Percentiles rank a stretch among this genome's conserved stretches.
phyloP scores from a whole-genome alignment of 129 eudicot genomes.

The Tagetes erecta region DNA sequence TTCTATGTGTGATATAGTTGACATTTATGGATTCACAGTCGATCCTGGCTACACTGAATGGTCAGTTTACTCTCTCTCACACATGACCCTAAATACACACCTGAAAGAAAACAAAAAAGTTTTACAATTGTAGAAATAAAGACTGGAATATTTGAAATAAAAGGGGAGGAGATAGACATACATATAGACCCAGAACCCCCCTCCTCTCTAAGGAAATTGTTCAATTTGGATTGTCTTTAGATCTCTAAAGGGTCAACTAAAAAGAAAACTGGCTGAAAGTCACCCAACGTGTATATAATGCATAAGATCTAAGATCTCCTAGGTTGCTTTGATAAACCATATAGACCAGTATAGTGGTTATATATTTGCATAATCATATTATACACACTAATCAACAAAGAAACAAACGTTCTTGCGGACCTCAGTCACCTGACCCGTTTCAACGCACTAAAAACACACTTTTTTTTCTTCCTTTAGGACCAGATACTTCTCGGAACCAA shows the following conservation, averaged over 20 bases:
- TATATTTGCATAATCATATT: not conserved
- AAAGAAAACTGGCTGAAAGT: not conserved
- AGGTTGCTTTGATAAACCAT: not conserved
- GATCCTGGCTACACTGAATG: conserved; percentile 99
- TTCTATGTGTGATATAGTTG: conserved; percentile 97
- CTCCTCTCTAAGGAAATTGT: not conserved
- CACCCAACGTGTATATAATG: not conserved
- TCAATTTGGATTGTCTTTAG: not conserved
- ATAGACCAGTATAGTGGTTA: not conserved
- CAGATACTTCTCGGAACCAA: conserved; percentile 88
- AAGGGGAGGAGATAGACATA: not conserved
- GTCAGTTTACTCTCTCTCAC: conserved; percentile 39
- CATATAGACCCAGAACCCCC: not conserved
- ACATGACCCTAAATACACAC: not conserved
- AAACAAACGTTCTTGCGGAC: not conserved
- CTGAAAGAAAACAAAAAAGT: not conserved
- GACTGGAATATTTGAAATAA: not conserved
- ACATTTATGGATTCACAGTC: conserved; percentile 95
- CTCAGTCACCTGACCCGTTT: not conserved
- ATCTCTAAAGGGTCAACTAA: not conserved
- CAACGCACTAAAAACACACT: not conserved
- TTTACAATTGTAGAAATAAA: not conserved
- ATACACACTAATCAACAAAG: not conserved
- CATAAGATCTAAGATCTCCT: not conserved
- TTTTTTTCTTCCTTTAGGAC: conserved; percentile 51